phyloP scores from a whole-genome alignment of 2,329 filamentous ascomycete genomes.

The Dactylonectria estremocensis region DNA sequence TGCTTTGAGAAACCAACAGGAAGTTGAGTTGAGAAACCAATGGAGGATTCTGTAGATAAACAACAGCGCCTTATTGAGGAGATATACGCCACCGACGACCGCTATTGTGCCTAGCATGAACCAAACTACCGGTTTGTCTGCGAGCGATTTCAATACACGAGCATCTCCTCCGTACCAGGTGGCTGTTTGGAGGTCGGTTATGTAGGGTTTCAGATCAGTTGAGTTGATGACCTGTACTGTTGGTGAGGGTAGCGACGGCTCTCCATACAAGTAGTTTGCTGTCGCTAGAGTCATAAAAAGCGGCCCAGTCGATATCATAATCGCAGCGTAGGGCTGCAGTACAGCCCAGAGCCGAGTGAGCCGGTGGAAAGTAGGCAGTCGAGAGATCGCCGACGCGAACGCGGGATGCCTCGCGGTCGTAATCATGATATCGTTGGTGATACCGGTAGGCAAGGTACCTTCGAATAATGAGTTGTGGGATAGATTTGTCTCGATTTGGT shows the following conservation, averaged over 20 bases:
- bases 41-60: too few species aligned
- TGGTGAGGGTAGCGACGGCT: constrained; percentile 50
- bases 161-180: constrained; percentile 64
- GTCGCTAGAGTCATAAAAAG: constrained; percentile 82
- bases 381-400: constrained; percentile 78
- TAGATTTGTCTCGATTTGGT: constrained; percentile 45
- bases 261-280: constrained; percentile 77
- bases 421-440: constrained; percentile 87
- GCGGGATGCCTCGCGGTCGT: constrained; percentile 80
- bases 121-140: constrained; percentile 51
- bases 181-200: constrained; percentile 55
- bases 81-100: constrained; percentile 19
- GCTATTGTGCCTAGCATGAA: constrained; percentile 46
- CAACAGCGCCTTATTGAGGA: constrained; percentile 4
- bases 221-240: constrained; percentile 46
- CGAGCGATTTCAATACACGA: constrained; percentile 63
- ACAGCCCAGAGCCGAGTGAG: constrained; percentile 71
- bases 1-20: too few species aligned
- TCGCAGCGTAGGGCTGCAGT: constrained; percentile 78
- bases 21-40: too few species aligned
- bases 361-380: constrained; percentile 73
- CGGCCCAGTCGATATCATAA: constrained; percentile 85
- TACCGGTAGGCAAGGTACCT: constrained; percentile 79
- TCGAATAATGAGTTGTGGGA: constrained; percentile 45
- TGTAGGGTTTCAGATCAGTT: constrained; percentile 43